Evolutionary conservation across 2,329 filamentous ascomycete species (phyloP).

Genomic region (Tolypocladium paradoxum): DNA sequence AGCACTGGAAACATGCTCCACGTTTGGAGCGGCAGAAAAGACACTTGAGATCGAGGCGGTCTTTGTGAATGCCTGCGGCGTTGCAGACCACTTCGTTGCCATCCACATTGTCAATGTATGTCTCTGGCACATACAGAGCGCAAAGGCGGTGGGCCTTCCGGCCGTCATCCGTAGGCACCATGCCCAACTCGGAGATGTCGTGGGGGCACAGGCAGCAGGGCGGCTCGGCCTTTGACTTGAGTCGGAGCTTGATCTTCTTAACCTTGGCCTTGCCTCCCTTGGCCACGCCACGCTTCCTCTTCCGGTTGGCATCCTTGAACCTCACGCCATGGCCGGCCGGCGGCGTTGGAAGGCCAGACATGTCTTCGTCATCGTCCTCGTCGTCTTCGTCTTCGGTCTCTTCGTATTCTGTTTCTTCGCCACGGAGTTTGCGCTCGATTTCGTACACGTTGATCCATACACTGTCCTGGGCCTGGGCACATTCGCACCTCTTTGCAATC

Average conservation of each 20-base stretch:
- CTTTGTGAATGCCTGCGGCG: conserved; percentile 71
- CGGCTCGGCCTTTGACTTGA: conserved; percentile 60
- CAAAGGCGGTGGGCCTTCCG: conserved; percentile 81
- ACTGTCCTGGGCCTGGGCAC: conserved; percentile 87
- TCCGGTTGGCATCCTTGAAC: conserved; percentile 47
- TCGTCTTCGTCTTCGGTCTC: conserved; percentile 57
- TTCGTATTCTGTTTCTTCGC: conserved; percentile 78
- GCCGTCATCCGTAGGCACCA: conserved; percentile 82
- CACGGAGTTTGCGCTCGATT: conserved; percentile 86
- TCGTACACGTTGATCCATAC: conserved; percentile 97
- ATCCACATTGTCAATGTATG: conserved; percentile 65
- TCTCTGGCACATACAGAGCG: conserved; percentile 85
- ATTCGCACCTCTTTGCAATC: conserved; percentile 94
- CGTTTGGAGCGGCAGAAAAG: conserved; percentile 89
- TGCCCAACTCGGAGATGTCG: conserved; percentile 66
- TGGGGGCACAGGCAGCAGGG: conserved; percentile 92
- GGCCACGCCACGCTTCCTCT: conserved; percentile 39
- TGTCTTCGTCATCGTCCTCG: conserved; percentile 50
- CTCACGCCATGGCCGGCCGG: conserved; percentile 64
- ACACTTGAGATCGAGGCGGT: conserved; percentile 83
- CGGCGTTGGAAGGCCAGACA: conserved; percentile 66
- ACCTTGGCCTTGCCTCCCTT: conserved; percentile 41
- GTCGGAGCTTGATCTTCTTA: conserved; percentile 72
- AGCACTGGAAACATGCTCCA: conserved; percentile 96
- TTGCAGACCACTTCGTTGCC: conserved; percentile 68